phyloP scores from a whole-genome alignment of 768 basidiomycete genomes.

The Coprinopsis cinerea region DNA sequence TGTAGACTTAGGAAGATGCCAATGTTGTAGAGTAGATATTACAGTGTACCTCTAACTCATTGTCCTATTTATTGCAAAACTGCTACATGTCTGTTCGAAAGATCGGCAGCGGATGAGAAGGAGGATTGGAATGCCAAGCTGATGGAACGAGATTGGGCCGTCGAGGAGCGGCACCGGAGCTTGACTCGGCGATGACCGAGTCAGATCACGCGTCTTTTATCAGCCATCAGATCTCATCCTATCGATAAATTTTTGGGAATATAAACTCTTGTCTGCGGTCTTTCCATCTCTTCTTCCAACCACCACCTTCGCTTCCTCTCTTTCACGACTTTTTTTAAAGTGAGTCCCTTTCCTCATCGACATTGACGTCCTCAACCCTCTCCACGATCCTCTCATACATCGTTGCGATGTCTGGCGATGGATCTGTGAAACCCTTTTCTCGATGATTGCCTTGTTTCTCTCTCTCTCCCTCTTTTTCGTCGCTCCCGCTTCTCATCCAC shows the following conservation, averaged over 20 bases:
- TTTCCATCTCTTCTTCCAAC: slow-evolving; percentile 36
- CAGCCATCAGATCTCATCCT: slow-evolving; percentile 44
- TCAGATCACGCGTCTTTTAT: slow-evolving; percentile 44
- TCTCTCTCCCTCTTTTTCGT: slow-evolving; percentile 15
- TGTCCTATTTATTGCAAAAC: slow-evolving; percentile 1
- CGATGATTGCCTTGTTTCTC: slow-evolving; percentile 19
- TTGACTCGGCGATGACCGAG: slow-evolving; percentile 27
- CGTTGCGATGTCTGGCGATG: slow-evolving; percentile 10
- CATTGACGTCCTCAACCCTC: slow-evolving; percentile 14
- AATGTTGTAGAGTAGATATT: slow-evolving; percentile 12
- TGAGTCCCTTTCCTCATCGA: slow-evolving; percentile 27
- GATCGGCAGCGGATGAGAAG: too few species aligned
- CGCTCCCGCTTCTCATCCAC: slow-evolving; percentile 13
- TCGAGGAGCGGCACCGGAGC: slow-evolving; percentile 11
- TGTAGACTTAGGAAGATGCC: not conserved
- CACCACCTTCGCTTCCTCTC: slow-evolving; percentile 40
- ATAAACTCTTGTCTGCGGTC: slow-evolving; percentile 42
- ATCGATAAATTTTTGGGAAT: slow-evolving; percentile 59
- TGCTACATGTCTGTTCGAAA: too few species aligned
- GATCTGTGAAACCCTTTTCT: slow-evolving; percentile 19
- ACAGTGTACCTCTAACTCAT: not conserved
- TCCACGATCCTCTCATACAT: slow-evolving; percentile 5
- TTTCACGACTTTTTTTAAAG: slow-evolving; percentile 31
- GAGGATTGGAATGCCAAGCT: not conserved
- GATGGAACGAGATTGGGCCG: slow-evolving; percentile 5